phyloP scores from a whole-genome alignment of 2,329 filamentous ascomycete genomes.

The Shiraia bambusicola region DNA sequence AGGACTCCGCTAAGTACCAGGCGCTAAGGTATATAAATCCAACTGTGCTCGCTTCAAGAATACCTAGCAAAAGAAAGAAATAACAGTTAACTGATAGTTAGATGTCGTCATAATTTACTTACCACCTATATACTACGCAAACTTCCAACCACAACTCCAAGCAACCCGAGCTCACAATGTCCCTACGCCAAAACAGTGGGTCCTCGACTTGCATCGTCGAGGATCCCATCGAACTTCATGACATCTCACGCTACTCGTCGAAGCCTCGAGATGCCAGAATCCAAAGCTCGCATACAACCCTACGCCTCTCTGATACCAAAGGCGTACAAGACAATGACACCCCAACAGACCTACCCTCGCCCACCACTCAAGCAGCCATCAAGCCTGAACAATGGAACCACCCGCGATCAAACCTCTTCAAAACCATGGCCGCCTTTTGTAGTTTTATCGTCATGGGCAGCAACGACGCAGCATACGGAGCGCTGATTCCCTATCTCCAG shows the following conservation, averaged over 20 bases:
- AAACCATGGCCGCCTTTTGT: slow-evolving; percentile 61
- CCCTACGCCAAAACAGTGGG: slow-evolving; percentile 29
- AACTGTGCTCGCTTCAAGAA: too few relatives aligned
- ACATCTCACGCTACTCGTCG: slow-evolving; percentile 26
- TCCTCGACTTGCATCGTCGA: slow-evolving; percentile 41
- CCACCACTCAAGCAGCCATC: slow-evolving; percentile 45
- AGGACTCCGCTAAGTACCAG: too few relatives aligned
- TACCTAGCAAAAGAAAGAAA: too few relatives aligned
- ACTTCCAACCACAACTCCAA: too few relatives aligned
- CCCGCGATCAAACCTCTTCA: slow-evolving; percentile 59
- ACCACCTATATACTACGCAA: too few relatives aligned
- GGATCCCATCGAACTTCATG: slow-evolving; percentile 33
- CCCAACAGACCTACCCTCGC: slow-evolving; percentile 49
- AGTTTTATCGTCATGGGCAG: slow-evolving; percentile 67
- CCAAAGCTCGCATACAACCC: slow-evolving; percentile 9
- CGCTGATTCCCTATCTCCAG: slow-evolving; percentile 59
- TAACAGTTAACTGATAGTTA: too few relatives aligned
- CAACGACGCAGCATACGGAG: slow-evolving; percentile 67
- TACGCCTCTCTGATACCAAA: slow-evolving; percentile 21
- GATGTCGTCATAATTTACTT: slow-evolving; percentile 2
- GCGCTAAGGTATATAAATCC: too few relatives aligned
- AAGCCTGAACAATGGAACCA: slow-evolving; percentile 63
- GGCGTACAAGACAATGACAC: slow-evolving; percentile 19
- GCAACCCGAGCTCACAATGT: slow-evolving; percentile 25
- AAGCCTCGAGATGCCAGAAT: slow-evolving; percentile 25